Conservation (phyloP, 2,329 filamentous ascomycete species). For the Colletotrichum melonis region DNA sequence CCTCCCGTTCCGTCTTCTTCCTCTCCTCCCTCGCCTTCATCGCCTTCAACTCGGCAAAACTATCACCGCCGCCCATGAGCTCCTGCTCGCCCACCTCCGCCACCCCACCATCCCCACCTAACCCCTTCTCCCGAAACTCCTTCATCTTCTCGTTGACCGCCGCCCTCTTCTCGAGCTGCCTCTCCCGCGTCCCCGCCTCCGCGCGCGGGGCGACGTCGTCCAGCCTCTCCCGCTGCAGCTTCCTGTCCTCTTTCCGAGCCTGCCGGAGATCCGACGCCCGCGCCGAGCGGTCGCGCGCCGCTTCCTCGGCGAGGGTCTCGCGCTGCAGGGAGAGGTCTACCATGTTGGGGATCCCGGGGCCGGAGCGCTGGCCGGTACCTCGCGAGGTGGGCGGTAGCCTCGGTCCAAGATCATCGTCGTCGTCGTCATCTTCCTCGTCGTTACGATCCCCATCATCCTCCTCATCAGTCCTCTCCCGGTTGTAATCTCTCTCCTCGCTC, state of each 20-base stretch:
- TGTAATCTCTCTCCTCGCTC: not conserved
- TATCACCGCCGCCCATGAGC: conserved; percentile 79
- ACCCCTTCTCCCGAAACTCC: conserved; percentile 72
- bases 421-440: conserved; percentile 57
- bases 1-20: conserved; percentile 86
- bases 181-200: conserved; percentile 84
- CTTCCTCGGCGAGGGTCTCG: conserved; percentile 63
- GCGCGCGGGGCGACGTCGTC: conserved; percentile 88
- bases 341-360: conserved; percentile 76
- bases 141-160: conserved; percentile 79
- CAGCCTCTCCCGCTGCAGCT: conserved; percentile 75
- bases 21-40: conserved; percentile 73
- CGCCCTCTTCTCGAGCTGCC: conserved; percentile 86
- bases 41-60: conserved; percentile 75
- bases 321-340: conserved; percentile 77
- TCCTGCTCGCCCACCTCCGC: conserved; percentile 78
- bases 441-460: conserved; percentile 43
- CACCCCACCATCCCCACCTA: conserved; percentile 8
- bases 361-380: conserved; percentile 41
- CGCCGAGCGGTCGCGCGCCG: conserved; percentile 56
- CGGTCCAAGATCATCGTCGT: conserved; percentile 72
- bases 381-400: conserved; percentile 44
- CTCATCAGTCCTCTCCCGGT: conserved; percentile 32
- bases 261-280: conserved; percentile 65
- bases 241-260: conserved; percentile 73